Percentiles rank a stretch among this genome's conserved stretches.
Conservation (phyloP, 768 basidiomycete species). For the Lepiota brunneoincarnata region DNA sequence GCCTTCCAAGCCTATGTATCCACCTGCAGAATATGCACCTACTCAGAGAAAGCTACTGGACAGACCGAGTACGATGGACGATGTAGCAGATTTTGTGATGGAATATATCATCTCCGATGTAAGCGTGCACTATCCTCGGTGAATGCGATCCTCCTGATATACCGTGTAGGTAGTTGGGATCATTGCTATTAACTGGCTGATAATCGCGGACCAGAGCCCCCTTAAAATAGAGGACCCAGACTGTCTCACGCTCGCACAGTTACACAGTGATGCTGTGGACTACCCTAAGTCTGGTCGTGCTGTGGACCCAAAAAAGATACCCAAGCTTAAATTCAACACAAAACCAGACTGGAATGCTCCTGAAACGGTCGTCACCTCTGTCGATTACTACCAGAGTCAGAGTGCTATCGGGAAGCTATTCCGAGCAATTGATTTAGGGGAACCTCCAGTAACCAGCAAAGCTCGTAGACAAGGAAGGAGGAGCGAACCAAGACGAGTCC, state of each 20-base stretch:
- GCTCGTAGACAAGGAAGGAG: constrained; percentile 8
- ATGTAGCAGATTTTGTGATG: constrained; percentile 68
- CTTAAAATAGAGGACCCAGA: constrained; percentile 46
- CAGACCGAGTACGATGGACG: constrained; percentile 52
- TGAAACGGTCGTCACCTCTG: constrained; percentile 42
- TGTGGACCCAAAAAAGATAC: constrained; percentile 37
- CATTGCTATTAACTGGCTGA: constrained; percentile 60
- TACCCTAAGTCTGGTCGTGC: constrained; percentile 59
- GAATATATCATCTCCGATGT: constrained; percentile 70
- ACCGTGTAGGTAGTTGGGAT: constrained; percentile 51
- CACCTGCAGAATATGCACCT: constrained; percentile 49
- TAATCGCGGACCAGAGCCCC: constrained; percentile 56
- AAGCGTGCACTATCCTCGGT: constrained; percentile 18
- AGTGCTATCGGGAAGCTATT: constrained; percentile 62
- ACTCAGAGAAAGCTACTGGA: constrained; percentile 43
- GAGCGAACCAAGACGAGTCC: constrained; percentile 2
- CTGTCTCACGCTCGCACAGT: constrained; percentile 49
- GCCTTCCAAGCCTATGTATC: constrained; percentile 12
- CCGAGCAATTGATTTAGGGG: constrained; percentile 52
- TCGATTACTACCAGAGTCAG: constrained; percentile 48
- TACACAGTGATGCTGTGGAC: constrained; percentile 67
- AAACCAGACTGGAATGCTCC: constrained; percentile 69
- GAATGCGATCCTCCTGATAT: background rate
- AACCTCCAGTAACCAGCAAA: constrained; percentile 10
- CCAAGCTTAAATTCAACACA: constrained; percentile 32